Conservation (phyloP, 257 asterid species). For the Echium plantagineum region DNA sequence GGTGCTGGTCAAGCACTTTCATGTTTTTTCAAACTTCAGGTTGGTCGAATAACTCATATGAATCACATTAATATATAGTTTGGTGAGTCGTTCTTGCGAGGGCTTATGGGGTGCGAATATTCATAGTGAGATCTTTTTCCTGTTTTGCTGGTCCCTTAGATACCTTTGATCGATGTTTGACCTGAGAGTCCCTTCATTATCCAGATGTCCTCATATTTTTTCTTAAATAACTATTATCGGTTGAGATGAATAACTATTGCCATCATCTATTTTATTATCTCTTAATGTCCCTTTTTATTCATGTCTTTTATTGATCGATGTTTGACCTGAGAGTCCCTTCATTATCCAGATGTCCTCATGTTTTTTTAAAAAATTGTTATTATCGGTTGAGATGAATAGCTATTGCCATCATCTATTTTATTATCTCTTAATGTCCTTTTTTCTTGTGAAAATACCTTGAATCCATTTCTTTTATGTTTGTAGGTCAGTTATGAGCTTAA, state of each 20-base stretch:
- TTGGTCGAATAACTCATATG: constrained; percentile 23
- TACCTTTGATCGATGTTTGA: not conserved
- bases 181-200: not conserved
- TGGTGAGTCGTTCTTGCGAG: no score
- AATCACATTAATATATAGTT: no score
- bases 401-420: not conserved
- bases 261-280: no score
- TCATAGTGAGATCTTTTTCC: not conserved
- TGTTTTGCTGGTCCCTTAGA: not conserved
- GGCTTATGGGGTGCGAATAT: no score
- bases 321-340: no score
- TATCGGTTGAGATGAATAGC: no score
- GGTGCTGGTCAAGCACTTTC: constrained; percentile 87
- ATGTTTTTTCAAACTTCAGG: constrained; percentile 88
- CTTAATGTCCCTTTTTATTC: no score
- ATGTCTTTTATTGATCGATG: no score
- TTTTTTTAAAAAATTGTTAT: no score
- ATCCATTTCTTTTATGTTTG: not conserved
- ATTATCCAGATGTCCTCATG: no score
- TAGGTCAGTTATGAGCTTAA: not conserved
- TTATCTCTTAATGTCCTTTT: not conserved
- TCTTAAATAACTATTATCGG: not conserved
- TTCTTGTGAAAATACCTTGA: not conserved
- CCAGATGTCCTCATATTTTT: not conserved
- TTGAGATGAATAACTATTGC: no score